Conservation (phyloP, 2,329 filamentous ascomycete genomes). For the Colletotrichum simmondsii region DNA sequence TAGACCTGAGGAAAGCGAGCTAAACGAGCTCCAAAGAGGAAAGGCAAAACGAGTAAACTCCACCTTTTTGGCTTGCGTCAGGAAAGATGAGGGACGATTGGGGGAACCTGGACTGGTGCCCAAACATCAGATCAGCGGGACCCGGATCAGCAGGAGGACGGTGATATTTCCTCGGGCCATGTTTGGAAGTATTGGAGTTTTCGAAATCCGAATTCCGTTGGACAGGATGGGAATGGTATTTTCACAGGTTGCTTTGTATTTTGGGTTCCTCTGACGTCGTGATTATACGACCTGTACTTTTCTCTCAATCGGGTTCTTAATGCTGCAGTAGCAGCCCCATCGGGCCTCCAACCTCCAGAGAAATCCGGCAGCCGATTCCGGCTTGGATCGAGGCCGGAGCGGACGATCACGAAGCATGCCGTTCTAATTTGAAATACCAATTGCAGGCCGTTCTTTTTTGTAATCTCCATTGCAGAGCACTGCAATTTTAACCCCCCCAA, state of each 20-base stretch:
- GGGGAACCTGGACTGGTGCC: background rate
- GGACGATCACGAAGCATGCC: no score
- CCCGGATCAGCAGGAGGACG: background rate
- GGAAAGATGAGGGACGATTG: background rate
- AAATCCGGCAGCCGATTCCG: no score
- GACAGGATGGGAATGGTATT: background rate
- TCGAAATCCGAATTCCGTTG: background rate
- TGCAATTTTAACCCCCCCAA: background rate
- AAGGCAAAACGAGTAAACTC: background rate
- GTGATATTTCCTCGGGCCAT: background rate
- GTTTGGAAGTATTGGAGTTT: background rate
- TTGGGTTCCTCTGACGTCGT: no score
- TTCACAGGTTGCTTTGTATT: no score
- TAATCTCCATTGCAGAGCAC: no score
- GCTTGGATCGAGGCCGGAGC: no score
- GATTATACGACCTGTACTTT: background rate
- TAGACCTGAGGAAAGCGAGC: background rate
- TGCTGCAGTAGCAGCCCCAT: no score
- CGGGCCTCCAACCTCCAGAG: no score
- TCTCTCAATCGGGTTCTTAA: background rate
- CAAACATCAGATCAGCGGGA: background rate
- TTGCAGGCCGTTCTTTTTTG: no score
- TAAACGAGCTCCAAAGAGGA: background rate
- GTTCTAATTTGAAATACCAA: no score
- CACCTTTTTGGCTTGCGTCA: background rate